Percentiles rank a stretch among this genome's conserved stretches.
These are phyloP conservation scores for Rhodotorula sp. DNA, from an alignment of 1,284 basidiomycete species.

Conservation along the genomic window DNA sequence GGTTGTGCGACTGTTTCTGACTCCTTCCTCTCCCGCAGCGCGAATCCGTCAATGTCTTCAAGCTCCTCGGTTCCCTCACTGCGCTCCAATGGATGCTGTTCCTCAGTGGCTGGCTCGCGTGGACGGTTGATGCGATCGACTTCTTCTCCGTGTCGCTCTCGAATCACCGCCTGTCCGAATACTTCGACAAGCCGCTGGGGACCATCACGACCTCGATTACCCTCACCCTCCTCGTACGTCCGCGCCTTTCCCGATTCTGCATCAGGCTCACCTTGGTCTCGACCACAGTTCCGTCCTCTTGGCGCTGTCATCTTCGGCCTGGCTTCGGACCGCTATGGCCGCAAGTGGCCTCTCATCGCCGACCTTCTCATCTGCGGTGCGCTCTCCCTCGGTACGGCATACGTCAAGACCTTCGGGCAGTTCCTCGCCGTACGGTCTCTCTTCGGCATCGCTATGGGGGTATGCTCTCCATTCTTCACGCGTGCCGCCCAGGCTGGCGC, in stretches of 20 bases:
- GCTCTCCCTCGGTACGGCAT: constrained; percentile 66
- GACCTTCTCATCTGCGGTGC: constrained; percentile 58
- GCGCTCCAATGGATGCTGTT: constrained; percentile 59
- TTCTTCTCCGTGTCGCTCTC: constrained; percentile 79
- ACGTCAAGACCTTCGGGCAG: constrained; percentile 54
- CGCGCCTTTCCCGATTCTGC: no score
- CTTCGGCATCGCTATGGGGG: constrained; percentile 56
- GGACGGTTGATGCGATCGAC: constrained; percentile 58
- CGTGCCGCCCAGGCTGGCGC: no score
- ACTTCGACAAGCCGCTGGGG: constrained; percentile 28
- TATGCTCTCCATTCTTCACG: background rate
- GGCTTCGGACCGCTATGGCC: constrained; percentile 38
- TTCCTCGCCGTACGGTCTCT: constrained; percentile 56
- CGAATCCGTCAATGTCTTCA: constrained; percentile 48
- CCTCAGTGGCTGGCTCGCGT: constrained; percentile 60
- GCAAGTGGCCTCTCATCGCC: constrained; percentile 77
- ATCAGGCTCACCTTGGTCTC: background rate
- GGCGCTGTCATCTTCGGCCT: constrained; percentile 79
- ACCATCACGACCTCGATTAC: constrained; percentile 67
- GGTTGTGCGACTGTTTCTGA: no score
- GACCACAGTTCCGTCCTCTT: constrained; percentile 67
- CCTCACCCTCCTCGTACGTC: constrained; percentile 71
- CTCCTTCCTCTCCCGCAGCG: background rate
- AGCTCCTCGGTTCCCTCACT: constrained; percentile 52
- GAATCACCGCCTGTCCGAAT: constrained; percentile 19